Evolutionary conservation across 768 basidiomycete species (phyloP), one percentile per base, ranked within the genome.

Genomic region (Boletus speciosus): DNA sequence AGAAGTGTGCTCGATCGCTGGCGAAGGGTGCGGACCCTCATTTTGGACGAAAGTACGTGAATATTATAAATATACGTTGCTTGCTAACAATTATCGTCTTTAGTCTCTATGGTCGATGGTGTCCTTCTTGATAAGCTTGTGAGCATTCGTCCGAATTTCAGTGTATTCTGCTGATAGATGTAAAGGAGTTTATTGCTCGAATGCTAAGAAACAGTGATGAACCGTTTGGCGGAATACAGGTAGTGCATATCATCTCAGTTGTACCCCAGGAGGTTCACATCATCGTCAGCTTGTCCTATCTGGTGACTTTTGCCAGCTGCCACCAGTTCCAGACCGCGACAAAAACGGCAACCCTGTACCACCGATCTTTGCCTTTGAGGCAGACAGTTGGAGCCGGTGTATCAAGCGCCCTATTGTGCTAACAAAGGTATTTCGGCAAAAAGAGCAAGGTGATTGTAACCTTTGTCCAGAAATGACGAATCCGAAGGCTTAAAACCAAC

Each of bases 51-150:
- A 73, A 82, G 93, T 90, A 65, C 59, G 81, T 68, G 41, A 41
- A 14, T 36, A 42, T 48, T 42, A 35, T 14, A 16, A 12, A 29
- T 12, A 16, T 25, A 29, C 11, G 47, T 44, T 38, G 3, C 23
- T 39, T 31, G 27, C 43, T 54, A 15, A 53, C 6, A 43, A 27
- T 34, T 41, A 37, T 43, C 60, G 39, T 32, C 12, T 44, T 11
- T 50, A 94, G 91, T 95, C 47, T 94, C 93, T 1, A 94, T 96
- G 93, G 81, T 96, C 23, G 90, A 93, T 58, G 91, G 86, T 5
- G 62, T 62, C 9, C 70, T 91, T 3, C 92, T 93, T 58, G 90
- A 95, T 67, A 93, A 90, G 65, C 79, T 95, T 52, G 88, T 86
- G 72, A 57, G 61, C 43, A 34, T 39, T 29, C 6, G 27, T 23